Conservation (phyloP, 768 basidiomycete genomes). For the Kwoniella mangroviensis region DNA sequence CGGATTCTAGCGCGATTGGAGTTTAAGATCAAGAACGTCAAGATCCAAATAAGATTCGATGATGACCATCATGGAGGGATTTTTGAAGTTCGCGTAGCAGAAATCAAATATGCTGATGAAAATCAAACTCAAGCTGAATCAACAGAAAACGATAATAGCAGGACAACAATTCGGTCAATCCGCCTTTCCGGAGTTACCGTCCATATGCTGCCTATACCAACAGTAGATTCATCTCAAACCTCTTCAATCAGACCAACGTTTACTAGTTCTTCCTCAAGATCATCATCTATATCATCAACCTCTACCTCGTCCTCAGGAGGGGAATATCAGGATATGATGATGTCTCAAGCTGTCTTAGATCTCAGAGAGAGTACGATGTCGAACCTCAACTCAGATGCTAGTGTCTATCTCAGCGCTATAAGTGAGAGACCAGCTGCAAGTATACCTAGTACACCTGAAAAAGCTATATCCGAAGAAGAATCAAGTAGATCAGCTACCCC, state of each 20-base stretch:
- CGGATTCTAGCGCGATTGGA: constrained; percentile 55
- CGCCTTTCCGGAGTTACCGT: constrained; percentile 31
- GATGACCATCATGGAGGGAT: constrained; percentile 30
- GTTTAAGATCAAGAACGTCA: constrained; percentile 49
- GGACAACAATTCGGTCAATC: constrained; percentile 29
- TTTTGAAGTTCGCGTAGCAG: constrained; percentile 47
- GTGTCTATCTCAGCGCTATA: constrained; percentile 25
- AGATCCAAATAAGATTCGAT: constrained; percentile 37
- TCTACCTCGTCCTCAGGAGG: constrained; percentile 30
- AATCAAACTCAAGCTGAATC: constrained; percentile 12
- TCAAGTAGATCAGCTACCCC: constrained; percentile 36
- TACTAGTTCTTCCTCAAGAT: constrained; percentile 27
- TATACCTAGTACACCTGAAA: constrained; percentile 1
- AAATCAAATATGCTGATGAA: constrained; percentile 48
- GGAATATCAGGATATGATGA: constrained; percentile 53
- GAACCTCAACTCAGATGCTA: constrained; percentile 26
- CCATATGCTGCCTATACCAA: constrained; percentile 28
- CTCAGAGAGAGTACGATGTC: constrained; percentile 51
- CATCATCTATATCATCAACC: constrained; percentile 31
- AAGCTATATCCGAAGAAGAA: not conserved
- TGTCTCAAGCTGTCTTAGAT: constrained; percentile 59
- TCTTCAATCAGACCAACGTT: constrained; percentile 9
- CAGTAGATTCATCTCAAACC: not conserved
- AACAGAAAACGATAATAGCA: constrained; percentile 4
- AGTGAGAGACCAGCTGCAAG: constrained; percentile 13